These are phyloP conservation scores for Lonicera japonica DNA, from an alignment of 129 eudicot species.

Conservation along the genomic window DNA sequence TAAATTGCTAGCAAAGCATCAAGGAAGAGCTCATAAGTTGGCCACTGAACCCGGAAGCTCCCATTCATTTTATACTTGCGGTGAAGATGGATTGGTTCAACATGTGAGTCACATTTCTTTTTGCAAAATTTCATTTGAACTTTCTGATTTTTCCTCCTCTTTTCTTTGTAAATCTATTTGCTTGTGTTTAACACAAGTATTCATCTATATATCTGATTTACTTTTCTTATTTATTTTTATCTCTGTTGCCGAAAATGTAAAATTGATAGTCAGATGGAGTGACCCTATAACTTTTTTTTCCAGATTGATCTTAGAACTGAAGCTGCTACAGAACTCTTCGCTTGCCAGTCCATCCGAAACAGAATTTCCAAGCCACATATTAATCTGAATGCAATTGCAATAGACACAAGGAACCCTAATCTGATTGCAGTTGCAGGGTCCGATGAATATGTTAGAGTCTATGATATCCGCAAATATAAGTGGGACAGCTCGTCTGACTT, in stretches of 20 bases:
- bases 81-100: conserved; percentile 87
- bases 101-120: conserved; percentile 48
- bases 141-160: background rate
- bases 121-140: conserved; percentile 3
- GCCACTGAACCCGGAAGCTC: conserved; percentile 86
- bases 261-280: too few species aligned
- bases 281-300: too few species aligned
- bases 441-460: conserved; percentile 63
- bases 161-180: too few species aligned
- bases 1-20: conserved; percentile 55
- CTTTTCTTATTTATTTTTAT: too few species aligned
- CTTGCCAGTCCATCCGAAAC: conserved; percentile 39
- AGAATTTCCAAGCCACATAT: conserved; percentile 27
- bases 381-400: conserved; percentile 55
- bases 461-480: conserved; percentile 55
- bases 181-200: too few species aligned
- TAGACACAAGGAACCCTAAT: conserved; percentile 71
- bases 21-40: conserved; percentile 78
- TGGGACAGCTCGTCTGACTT: conserved; percentile 50
- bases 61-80: conserved; percentile 66
- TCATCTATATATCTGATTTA: too few species aligned
- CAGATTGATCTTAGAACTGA: conserved; percentile 78
- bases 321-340: conserved; percentile 58
- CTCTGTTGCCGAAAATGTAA: too few species aligned
- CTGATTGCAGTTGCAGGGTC: conserved; percentile 63